Conservation (phyloP, 495 filamentous ascomycete genomes). For the Annulohypoxylon nitens region DNA sequence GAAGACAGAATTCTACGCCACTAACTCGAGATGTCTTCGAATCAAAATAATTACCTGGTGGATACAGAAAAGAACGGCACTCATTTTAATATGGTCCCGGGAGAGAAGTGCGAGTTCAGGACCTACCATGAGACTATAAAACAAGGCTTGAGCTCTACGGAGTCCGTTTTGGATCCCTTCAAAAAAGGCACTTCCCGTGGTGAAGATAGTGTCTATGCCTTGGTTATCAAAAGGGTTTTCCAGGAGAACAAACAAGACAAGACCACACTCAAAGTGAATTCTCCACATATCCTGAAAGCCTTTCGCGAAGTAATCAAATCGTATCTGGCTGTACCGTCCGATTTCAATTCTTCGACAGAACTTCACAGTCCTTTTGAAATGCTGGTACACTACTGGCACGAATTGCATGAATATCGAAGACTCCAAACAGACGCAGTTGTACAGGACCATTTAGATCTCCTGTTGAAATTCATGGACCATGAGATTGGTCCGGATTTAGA, state of each 20-base stretch:
- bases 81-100: too few species aligned
- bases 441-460: conserved; percentile 52
- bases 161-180: conserved; percentile 41
- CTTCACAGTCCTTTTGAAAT: conserved; percentile 48
- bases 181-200: conserved; percentile 14
- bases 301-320: conserved; percentile 55
- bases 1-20: too few species aligned
- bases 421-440: conserved; percentile 45
- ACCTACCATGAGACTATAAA: conserved; percentile 47
- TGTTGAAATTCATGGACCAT: conserved; percentile 53
- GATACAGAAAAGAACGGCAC: conserved; percentile 8
- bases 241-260: conserved; percentile 47
- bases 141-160: conserved; percentile 24
- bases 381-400: conserved; percentile 52
- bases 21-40: conserved; percentile 1
- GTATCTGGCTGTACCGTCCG: conserved; percentile 54
- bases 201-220: conserved; percentile 50
- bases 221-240: conserved; percentile 53
- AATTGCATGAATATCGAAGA: conserved; percentile 48
- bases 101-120: conserved; percentile 48
- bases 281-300: conserved; percentile 55
- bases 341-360: conserved; percentile 51
- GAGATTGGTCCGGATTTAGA: conserved; percentile 50
- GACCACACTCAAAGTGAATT: conserved; percentile 59
- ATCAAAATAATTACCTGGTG: background rate